Evolutionary conservation across 257 asterid species (phyloP).

Genomic region (Przewalskia tangutica): DNA sequence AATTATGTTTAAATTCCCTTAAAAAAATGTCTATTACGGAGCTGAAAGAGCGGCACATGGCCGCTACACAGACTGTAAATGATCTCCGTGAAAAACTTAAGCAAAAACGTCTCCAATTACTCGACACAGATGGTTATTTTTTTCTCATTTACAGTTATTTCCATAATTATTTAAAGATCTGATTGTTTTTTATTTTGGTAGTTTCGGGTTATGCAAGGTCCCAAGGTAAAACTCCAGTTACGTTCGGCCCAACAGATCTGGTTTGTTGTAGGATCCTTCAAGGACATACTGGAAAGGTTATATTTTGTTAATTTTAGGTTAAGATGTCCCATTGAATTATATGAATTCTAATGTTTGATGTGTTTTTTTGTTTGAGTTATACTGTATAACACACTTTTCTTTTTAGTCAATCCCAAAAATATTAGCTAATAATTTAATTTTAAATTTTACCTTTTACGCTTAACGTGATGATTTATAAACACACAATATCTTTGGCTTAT

Average conservation of each 20-base stretch:
- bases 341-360: background rate
- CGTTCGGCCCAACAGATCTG: conserved; percentile 92
- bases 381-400: too few relatives aligned
- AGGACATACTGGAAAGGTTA: conserved; percentile 94
- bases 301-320: background rate
- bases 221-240: conserved; percentile 76
- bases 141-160: background rate
- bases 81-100: conserved; percentile 61
- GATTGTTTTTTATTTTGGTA: conserved; percentile 20
- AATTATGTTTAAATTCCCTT: background rate
- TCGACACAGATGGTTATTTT: conserved; percentile 69
- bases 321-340: background rate
- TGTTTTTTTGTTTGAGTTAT: background rate
- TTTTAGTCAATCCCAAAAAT: too few relatives aligned
- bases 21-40: conserved; percentile 66
- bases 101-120: conserved; percentile 72
- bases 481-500: too few relatives aligned
- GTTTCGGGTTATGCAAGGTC: conserved; percentile 76
- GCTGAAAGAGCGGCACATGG: conserved; percentile 84
- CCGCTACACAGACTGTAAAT: conserved; percentile 71
- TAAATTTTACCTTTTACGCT: too few relatives aligned
- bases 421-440: too few relatives aligned
- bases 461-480: too few relatives aligned
- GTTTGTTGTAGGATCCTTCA: conserved; percentile 93
- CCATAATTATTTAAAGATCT: conserved; percentile 23